These are phyloP conservation scores for Aspergillus transmontanensis DNA, from an alignment of 2,329 filamentous ascomycete genomes.

Conservation along the genomic window DNA sequence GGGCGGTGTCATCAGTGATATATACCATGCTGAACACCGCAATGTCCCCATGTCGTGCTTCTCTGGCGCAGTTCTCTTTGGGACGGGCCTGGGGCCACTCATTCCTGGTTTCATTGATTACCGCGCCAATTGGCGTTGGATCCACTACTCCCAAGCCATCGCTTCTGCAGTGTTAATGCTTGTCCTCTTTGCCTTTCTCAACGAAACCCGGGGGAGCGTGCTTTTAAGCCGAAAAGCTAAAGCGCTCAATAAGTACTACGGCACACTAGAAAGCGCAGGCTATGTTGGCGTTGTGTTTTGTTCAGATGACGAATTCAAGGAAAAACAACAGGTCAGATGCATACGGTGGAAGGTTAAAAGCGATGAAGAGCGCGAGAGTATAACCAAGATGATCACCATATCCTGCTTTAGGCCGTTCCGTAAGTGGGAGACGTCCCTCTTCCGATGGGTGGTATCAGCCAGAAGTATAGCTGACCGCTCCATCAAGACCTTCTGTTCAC, in stretches of 20 bases:
- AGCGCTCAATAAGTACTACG: slow-evolving; percentile 75
- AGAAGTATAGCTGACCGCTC: neutral
- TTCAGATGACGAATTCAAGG: slow-evolving; percentile 25
- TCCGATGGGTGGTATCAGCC: neutral
- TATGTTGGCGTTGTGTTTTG: slow-evolving; percentile 55
- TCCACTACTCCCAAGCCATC: slow-evolving; percentile 81
- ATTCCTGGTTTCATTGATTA: slow-evolving; percentile 68
- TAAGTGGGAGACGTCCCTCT: slow-evolving; percentile 25
- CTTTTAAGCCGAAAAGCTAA: slow-evolving; percentile 72
- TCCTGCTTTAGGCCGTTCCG: slow-evolving; percentile 74
- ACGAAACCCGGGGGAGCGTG: slow-evolving; percentile 77
- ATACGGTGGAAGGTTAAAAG: slow-evolving; percentile 75
- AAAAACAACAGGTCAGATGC: slow-evolving; percentile 45
- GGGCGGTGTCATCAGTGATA: slow-evolving; percentile 79
- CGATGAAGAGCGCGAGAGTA: slow-evolving; percentile 70
- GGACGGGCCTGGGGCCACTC: slow-evolving; percentile 75
- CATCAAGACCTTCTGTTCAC: slow-evolving; percentile 52
- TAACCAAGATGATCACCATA: slow-evolving; percentile 68
- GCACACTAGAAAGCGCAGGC: slow-evolving; percentile 65
- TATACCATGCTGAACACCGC: slow-evolving; percentile 73
- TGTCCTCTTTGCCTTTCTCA: slow-evolving; percentile 67
- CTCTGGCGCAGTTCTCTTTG: slow-evolving; percentile 71
- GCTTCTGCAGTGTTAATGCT: slow-evolving; percentile 62
- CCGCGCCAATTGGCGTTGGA: slow-evolving; percentile 73
- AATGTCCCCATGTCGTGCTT: slow-evolving; percentile 88